Conservation (phyloP, 2,329 filamentous ascomycete species). For the Arthrobotrys sphaeroides region DNA sequence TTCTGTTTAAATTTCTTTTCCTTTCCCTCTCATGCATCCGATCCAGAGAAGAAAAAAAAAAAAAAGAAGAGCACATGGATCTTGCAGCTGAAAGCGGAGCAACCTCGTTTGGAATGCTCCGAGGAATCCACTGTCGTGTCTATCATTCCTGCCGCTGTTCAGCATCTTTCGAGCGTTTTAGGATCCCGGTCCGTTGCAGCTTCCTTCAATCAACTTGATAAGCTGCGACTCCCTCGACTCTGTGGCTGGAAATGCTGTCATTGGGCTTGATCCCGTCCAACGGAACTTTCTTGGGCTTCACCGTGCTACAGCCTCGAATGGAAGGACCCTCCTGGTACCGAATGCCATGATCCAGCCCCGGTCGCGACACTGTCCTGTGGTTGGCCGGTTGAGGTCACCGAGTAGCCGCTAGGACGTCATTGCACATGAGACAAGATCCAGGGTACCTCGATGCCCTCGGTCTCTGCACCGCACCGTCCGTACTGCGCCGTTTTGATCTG, state of each 20-base stretch:
- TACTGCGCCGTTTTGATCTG: background rate
- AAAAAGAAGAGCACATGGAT: conserved; percentile 1
- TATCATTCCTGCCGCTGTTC: background rate
- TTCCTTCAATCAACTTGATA: background rate
- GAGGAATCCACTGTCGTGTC: conserved; percentile 6
- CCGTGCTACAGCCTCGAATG: conserved; percentile 5
- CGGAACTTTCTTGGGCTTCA: background rate
- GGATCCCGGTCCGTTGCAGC: background rate
- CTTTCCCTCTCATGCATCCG: background rate
- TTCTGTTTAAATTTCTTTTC: background rate
- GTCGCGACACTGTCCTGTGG: conserved; percentile 16
- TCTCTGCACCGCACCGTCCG: background rate
- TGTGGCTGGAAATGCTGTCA: conserved; percentile 43
- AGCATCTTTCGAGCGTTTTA: conserved; percentile 6
- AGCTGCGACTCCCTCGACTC: background rate
- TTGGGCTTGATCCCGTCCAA: background rate
- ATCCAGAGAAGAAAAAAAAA: background rate
- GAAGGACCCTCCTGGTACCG: conserved; percentile 29
- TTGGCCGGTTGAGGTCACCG: conserved; percentile 24
- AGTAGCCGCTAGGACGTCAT: conserved; percentile 44
- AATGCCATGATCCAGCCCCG: conserved; percentile 20
- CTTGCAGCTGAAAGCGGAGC: conserved; percentile 38
- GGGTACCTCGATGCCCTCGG: background rate
- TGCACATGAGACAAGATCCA: conserved; percentile 31
- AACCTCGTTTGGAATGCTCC: conserved; percentile 27